Evolutionary conservation across 495 filamentous ascomycete species (phyloP), one percentile per base, ranked within the genome.

Genomic region (Hypoxylon cercidicola): DNA sequence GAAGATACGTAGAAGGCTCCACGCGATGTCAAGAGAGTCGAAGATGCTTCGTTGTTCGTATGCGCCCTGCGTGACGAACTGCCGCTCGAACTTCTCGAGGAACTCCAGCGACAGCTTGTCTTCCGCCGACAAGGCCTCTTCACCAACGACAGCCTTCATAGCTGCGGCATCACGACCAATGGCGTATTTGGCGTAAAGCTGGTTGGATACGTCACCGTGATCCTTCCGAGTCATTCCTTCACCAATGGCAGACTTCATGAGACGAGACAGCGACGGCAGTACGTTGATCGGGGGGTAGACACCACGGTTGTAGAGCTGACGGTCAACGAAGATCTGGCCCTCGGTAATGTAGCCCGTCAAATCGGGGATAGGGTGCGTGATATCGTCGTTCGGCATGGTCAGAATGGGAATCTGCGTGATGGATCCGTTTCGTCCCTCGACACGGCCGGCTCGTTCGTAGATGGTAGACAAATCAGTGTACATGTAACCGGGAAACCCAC

Each of bases 401-500:
- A 99, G 76, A 74, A 99, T 99, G 50, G 95, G 95, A 69, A 99
- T 97, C 77, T 99, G 95, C 30, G 95, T 99, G 74, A 99, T 99
- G 49, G 94, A 97, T 48, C 96, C 96, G 73, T 97, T 97, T 63
- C 96, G 91, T 61, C 96, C 96, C 74, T 96, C 85, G 25, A 99
- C 96, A 88, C 96, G 96, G 71, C 96, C 96, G 72, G 96, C 96
- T 82, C 96, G 93, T 78, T 99, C 96, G 82, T 99, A 99, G 71
- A 99, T 95, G 69, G 96, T 99, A 47, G 96, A 97, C 86, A 99
- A 90, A 88, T 99, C 96, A 55, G 96, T 99, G 84, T 99, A 99
- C 96, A 99, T 99, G 85, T 99, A 99, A 92, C 96, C 96, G 49
- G 96, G 96, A 82, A 96, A 99, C 83, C 96, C 96, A 86, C 96